Evolutionary conservation across 371 early-diverging fungal species (phyloP).

Genomic region (Rhizopus sp.): DNA sequence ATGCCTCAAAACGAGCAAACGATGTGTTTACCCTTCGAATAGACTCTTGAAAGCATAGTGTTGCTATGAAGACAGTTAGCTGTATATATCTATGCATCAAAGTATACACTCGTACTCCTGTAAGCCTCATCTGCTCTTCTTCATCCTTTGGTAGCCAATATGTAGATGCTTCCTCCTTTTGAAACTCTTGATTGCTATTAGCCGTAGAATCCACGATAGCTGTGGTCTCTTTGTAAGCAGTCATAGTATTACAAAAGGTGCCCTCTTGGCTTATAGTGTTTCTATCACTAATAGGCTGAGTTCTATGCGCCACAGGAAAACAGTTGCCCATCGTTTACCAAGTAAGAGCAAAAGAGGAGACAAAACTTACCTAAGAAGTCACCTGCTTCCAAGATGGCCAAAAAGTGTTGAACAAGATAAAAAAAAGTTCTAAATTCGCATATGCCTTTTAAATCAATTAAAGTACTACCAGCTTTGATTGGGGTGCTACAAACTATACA

Average conservation of each 20-base stretch:
- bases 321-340: no score
- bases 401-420: no score
- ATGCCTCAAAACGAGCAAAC: no score
- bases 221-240: no score
- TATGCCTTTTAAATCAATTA: no score
- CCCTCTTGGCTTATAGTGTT: no score
- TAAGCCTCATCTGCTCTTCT: slow-evolving; percentile 19
- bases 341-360: not conserved
- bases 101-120: slow-evolving; percentile 10
- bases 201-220: no score
- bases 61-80: slow-evolving; percentile 4
- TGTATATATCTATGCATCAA: not conserved
- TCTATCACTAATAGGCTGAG: no score
- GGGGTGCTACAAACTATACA: not conserved
- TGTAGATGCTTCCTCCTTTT: slow-evolving; percentile 8
- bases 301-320: no score
- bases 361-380: not conserved
- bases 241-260: no score
- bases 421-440: no score
- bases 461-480: no score
- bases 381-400: not conserved
- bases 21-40: slow-evolving; percentile 21
- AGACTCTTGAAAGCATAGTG: slow-evolving; percentile 41
- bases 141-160: slow-evolving; percentile 26
- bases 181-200: slow-evolving; percentile 2